Evolutionary conservation across 352 stramenopile species (phyloP), one percentile per base, ranked within the genome.

Genomic region (Blastocystis sp.): DNA sequence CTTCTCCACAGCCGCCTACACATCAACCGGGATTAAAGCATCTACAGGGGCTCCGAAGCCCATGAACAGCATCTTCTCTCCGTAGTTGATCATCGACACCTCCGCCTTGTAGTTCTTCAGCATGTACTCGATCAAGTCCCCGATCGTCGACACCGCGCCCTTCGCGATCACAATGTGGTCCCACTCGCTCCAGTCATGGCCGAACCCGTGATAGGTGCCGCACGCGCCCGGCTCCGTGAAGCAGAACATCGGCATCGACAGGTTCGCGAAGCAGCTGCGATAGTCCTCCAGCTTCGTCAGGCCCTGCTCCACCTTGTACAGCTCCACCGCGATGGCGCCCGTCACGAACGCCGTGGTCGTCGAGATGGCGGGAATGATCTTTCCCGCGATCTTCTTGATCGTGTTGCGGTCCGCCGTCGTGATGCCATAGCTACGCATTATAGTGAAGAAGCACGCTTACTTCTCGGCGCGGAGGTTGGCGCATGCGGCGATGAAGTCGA

Each of bases 311-410:
- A 79, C 43, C 52, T 79, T 79, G 5, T 43, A 23, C 34, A 79
- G 38, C 69, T 79, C 69, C 53, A 79, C 69, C 19, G 43, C 41
- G 21, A 79, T 62, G 41, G 40, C 69, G 19, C 69, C 97, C 0
- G 97, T 98, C 45, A 99, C 97, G 52, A 99, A 91, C 21, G 96
- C 96, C 17, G 97, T 99, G 9, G 97, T 99, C 56, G 97, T 99
- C 28, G 97, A 96, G 90, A 99, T 99, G 19, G 97, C 97, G 11
- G 97, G 97, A 87, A 99, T 99, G 90, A 99, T 99, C 90, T 98
- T 98, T 70, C 97, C 97, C n/a, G 97, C 97, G 91, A 99, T 99
- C 45, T 97, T 96, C 70, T 97, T 95, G 43, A 95, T 98, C 76
- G 96, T 95, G 91, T 99, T 96, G 90, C 97, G 96, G 89, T 99